Conservation (phyloP, 2,329 filamentous ascomycete species). For the Achaetomium macrosporum region DNA sequence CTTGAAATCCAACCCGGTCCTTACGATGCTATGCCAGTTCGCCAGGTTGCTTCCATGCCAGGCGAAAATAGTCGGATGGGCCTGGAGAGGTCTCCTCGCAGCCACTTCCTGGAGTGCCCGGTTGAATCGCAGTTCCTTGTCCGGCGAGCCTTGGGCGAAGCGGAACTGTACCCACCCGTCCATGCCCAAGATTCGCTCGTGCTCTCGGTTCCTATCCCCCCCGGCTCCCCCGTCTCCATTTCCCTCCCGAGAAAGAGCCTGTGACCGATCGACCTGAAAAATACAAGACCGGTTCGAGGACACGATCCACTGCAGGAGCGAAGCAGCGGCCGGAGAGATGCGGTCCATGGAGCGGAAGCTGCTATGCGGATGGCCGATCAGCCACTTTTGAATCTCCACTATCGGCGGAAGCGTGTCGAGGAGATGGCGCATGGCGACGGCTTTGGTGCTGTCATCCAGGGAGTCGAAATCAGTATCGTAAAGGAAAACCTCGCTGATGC, state of each 20-base stretch:
- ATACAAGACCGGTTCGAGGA: conserved; percentile 87
- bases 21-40: conserved; percentile 90
- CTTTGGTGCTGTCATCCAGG: conserved; percentile 40
- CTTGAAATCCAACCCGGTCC: conserved; percentile 72
- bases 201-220: conserved; percentile 29
- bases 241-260: not conserved
- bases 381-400: conserved; percentile 46
- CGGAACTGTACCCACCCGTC: conserved; percentile 71
- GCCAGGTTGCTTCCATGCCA: conserved; percentile 73
- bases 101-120: conserved; percentile 49
- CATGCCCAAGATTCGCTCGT: conserved; percentile 58
- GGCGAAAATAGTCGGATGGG: conserved; percentile 68
- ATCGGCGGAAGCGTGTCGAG: conserved; percentile 59
- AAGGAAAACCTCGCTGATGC: conserved; percentile 26
- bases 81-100: conserved; percentile 26
- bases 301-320: conserved; percentile 78
- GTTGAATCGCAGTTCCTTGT: conserved; percentile 74
- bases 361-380: conserved; percentile 36
- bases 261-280: conserved; percentile 56
- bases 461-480: conserved; percentile 56
- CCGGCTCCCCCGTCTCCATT: not conserved
- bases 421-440: conserved; percentile 44
- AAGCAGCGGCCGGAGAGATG: conserved; percentile 60
- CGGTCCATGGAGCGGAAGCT: conserved; percentile 41
- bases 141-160: conserved; percentile 80